Conservation (phyloP, 2,329 filamentous ascomycete genomes). For the Camillea tinctor region DNA sequence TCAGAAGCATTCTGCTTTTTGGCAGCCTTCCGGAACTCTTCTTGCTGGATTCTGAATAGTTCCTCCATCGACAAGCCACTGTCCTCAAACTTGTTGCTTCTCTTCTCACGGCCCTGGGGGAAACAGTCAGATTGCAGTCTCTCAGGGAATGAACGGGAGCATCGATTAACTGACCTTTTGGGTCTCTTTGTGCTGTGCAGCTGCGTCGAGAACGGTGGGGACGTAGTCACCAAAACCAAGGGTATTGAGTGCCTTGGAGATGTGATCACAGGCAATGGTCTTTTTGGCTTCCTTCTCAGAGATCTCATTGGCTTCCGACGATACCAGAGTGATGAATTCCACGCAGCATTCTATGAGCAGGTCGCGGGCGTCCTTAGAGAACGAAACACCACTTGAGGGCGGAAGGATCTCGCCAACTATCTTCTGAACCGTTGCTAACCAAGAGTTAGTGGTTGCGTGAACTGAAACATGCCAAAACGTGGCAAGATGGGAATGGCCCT, state of each 20-base stretch:
- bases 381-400: slow-evolving; percentile 70
- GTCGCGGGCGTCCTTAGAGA: slow-evolving; percentile 93
- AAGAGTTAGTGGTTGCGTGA: slow-evolving; percentile 29
- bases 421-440: slow-evolving; percentile 66
- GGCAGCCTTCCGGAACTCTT: slow-evolving; percentile 69
- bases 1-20: slow-evolving; percentile 23
- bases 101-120: slow-evolving; percentile 83
- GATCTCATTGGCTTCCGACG: slow-evolving; percentile 98
- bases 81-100: slow-evolving; percentile 94
- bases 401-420: slow-evolving; percentile 95
- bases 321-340: slow-evolving; percentile 97
- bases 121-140: slow-evolving; percentile 7
- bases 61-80: slow-evolving; percentile 91
- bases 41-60: slow-evolving; percentile 82
- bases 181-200: slow-evolving; percentile 74
- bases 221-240: slow-evolving; percentile 94
- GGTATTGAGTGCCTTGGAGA: slow-evolving; percentile 89
- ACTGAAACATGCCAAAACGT: neutral
- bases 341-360: slow-evolving; percentile 97
- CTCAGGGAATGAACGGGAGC: neutral
- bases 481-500: neutral
- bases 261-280: slow-evolving; percentile 97
- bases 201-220: slow-evolving; percentile 62
- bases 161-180: slow-evolving; percentile 64
- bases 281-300: slow-evolving; percentile 99